Conservation (phyloP, 495 filamentous ascomycete species). For the Talaromyces stipitatus region DNA sequence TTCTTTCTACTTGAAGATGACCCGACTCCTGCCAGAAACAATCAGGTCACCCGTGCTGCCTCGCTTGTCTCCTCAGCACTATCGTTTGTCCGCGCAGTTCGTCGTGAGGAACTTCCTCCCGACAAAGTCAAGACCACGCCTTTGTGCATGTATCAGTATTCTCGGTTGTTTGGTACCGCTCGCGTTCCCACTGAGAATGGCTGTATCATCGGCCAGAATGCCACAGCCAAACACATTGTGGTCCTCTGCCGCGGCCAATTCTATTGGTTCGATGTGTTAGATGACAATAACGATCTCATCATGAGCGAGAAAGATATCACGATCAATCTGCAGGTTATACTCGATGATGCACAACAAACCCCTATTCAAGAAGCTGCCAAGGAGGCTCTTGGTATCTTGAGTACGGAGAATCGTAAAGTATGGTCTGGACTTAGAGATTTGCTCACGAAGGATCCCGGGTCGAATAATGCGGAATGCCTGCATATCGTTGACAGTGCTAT, state of each 20-base stretch:
- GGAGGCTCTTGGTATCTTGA: slow-evolving; percentile 85
- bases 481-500: slow-evolving; percentile 91
- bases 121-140: slow-evolving; percentile 78
- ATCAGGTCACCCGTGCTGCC: slow-evolving; percentile 91
- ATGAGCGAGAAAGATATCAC: slow-evolving; percentile 95
- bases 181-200: slow-evolving; percentile 92
- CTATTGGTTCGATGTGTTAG: slow-evolving; percentile 98
- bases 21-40: slow-evolving; percentile 88
- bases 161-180: slow-evolving; percentile 89
- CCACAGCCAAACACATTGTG: slow-evolving; percentile 82
- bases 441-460: slow-evolving; percentile 73
- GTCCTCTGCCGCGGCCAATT: slow-evolving; percentile 94
- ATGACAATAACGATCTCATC: slow-evolving; percentile 89
- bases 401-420: slow-evolving; percentile 91
- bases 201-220: slow-evolving; percentile 92
- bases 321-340: slow-evolving; percentile 84
- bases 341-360: slow-evolving; percentile 81
- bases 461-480: slow-evolving; percentile 92
- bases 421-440: slow-evolving; percentile 92
- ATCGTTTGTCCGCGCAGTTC: slow-evolving; percentile 86
- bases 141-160: slow-evolving; percentile 97
- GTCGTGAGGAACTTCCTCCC: slow-evolving; percentile 86
- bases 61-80: slow-evolving; percentile 86
- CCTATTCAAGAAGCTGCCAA: slow-evolving; percentile 93
- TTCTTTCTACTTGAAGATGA: slow-evolving; percentile 98